These are phyloP conservation scores for Pythium aquatile DNA, from an alignment of 352 stramenopile species.

Conservation along the genomic window DNA sequence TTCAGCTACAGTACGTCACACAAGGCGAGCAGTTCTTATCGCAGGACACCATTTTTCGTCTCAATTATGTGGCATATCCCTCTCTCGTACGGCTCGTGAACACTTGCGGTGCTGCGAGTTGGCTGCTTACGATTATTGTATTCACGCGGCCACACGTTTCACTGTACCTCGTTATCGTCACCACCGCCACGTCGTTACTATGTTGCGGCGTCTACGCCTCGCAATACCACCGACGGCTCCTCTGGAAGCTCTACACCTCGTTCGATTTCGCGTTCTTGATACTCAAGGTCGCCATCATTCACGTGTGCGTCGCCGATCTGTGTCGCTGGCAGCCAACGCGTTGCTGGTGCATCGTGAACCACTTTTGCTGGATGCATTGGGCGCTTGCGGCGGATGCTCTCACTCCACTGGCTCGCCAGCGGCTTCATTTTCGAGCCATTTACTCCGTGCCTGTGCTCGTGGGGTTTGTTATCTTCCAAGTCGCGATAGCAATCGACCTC, in stretches of 20 bases:
- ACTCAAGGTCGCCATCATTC: constrained; percentile 15
- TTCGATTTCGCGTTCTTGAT: constrained; percentile 36
- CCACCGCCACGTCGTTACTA: not conserved
- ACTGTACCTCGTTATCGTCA: not conserved
- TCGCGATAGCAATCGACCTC: not conserved
- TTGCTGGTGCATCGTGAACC: not conserved
- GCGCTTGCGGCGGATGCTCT: not conserved
- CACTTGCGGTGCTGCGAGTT: not conserved
- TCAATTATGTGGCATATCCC: not conserved
- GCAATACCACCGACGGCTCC: constrained; percentile 7
- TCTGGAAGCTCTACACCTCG: constrained; percentile 15
- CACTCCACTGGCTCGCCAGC: not conserved
- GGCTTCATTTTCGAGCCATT: not conserved
- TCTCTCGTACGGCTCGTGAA: not conserved
- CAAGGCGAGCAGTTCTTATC: not conserved
- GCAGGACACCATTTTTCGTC: not conserved
- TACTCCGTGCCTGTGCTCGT: not conserved
- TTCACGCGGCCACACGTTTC: not conserved
- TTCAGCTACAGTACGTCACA: not conserved
- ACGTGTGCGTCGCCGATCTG: constrained; percentile 22
- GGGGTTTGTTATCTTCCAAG: not conserved
- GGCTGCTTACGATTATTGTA: not conserved
- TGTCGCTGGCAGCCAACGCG: constrained; percentile 3
- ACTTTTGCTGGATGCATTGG: constrained; percentile 2
- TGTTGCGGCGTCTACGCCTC: not conserved